A percentile compares a stretch with the other conserved stretches of the same genome.
Conservation (phyloP, 345 rosid species). For the Linum trigynum region DNA sequence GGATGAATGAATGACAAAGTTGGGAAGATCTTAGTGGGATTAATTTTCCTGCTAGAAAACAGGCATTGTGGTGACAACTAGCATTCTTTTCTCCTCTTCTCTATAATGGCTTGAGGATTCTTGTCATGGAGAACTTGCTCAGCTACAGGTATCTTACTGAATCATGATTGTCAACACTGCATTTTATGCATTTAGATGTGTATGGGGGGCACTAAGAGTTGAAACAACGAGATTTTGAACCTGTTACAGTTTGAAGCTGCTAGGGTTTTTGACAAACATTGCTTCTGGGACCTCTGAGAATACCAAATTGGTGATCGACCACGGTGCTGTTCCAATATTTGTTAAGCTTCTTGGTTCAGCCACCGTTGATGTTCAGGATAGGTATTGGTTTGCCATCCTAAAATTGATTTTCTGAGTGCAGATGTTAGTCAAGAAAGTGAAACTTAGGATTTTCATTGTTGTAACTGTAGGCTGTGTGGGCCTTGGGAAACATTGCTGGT, state of each 20-base stretch:
- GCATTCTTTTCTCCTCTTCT: too few species aligned
- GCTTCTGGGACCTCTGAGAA: conserved; percentile 28
- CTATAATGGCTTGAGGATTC: conserved; percentile 7
- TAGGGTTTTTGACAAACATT: conserved; percentile 23
- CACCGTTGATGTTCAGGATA: conserved; percentile 23
- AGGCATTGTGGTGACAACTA: too few species aligned
- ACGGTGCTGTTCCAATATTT: conserved; percentile 23
- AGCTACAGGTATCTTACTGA: conserved; percentile 20
- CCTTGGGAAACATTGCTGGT: conserved; percentile 26
- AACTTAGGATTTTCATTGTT: background rate
- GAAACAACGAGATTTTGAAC: background rate
- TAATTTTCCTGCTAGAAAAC: too few species aligned
- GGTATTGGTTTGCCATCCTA: conserved; percentile 7
- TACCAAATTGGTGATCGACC: conserved; percentile 20
- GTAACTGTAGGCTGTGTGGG: conserved; percentile 22
- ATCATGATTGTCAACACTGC: background rate
- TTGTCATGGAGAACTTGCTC: conserved; percentile 19
- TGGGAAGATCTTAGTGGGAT: too few species aligned
- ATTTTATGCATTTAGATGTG: background rate
- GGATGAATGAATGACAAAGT: too few species aligned
- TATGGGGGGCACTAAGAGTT: background rate
- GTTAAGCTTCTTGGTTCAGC: conserved; percentile 20
- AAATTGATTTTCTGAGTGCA: background rate
- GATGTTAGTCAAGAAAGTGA: background rate
- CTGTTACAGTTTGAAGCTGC: conserved; percentile 22